Conservation (phyloP, 1,284 basidiomycete genomes). For the Coriolopsis trogii region DNA sequence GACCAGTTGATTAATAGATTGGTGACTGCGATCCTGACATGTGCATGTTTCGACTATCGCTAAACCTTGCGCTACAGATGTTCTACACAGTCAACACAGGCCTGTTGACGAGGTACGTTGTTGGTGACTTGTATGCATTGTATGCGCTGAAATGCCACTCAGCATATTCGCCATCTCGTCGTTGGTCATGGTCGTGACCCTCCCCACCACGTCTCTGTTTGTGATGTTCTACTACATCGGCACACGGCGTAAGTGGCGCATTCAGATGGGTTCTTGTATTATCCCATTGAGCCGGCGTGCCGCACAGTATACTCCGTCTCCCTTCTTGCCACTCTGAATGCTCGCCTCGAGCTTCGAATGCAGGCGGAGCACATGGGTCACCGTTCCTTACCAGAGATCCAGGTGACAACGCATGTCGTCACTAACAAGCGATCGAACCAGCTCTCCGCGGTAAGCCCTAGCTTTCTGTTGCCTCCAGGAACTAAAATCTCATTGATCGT, state of each 20-base stretch:
- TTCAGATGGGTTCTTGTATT: background rate
- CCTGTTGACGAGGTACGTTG: conserved; percentile 7
- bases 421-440: conserved; percentile 1
- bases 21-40: background rate
- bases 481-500: background rate
- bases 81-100: conserved; percentile 18
- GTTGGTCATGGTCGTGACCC: conserved; percentile 9
- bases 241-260: conserved; percentile 9
- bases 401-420: background rate
- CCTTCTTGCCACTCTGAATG: conserved; percentile 13
- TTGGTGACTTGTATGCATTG: background rate
- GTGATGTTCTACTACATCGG: conserved; percentile 22
- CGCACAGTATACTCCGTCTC: conserved; percentile 16
- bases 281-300: background rate
- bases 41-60: background rate
- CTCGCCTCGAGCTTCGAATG: conserved; percentile 5
- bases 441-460: background rate
- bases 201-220: conserved; percentile 12
- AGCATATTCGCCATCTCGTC: conserved; percentile 13
- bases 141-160: background rate
- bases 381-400: conserved; percentile 8
- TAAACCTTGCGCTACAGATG: background rate
- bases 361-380: conserved; percentile 17
- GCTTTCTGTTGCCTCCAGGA: no score
- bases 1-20: conserved; percentile 21